These are phyloP conservation scores for Thermochaetoides thermophila DNA, from an alignment of 495 filamentous ascomycete species.

Conservation along the genomic window DNA sequence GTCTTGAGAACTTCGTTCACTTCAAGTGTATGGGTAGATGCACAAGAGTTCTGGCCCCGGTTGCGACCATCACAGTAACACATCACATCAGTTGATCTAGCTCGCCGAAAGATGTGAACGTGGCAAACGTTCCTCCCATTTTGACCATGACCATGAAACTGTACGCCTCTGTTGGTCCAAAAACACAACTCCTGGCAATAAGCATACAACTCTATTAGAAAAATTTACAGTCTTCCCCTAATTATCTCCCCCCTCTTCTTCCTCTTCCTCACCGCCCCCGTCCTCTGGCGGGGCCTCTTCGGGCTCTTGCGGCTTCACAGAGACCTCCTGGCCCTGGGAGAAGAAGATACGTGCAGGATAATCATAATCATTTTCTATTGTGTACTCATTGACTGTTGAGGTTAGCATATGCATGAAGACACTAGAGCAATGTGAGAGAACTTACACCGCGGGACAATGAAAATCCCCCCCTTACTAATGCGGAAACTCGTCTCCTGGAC, in stretches of 20 bases:
- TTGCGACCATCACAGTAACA: too few species aligned
- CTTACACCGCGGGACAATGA: slow-evolving; percentile 88
- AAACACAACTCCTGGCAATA: too few species aligned
- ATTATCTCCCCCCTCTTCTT: slow-evolving; percentile 3
- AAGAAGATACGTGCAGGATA: slow-evolving; percentile 67
- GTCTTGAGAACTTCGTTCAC: too few species aligned
- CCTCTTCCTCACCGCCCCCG: slow-evolving; percentile 5
- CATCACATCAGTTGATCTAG: too few species aligned
- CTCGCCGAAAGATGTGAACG: too few species aligned
- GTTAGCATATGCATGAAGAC: slow-evolving; percentile 9
- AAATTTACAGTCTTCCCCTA: slow-evolving; percentile 2
- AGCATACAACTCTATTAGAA: too few species aligned
- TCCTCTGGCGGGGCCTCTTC: slow-evolving; percentile 4
- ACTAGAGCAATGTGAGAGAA: slow-evolving; percentile 10
- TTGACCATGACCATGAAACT: too few species aligned
- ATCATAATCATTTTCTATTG: slow-evolving; percentile 57
- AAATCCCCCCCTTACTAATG: slow-evolving; percentile 75
- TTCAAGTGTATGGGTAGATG: too few species aligned
- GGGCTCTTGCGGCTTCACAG: background rate
- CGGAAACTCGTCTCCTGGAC: slow-evolving; percentile 73
- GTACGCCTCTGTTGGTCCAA: too few species aligned
- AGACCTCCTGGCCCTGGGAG: slow-evolving; percentile 61
- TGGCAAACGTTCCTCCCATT: too few species aligned
- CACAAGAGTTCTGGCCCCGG: too few species aligned
- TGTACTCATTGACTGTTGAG: slow-evolving; percentile 66